Percentiles rank a stretch among this genome's conserved stretches.
phyloP scores from a whole-genome alignment of 2,329 filamentous ascomycete species.

The Cytospora chrysosperma region DNA sequence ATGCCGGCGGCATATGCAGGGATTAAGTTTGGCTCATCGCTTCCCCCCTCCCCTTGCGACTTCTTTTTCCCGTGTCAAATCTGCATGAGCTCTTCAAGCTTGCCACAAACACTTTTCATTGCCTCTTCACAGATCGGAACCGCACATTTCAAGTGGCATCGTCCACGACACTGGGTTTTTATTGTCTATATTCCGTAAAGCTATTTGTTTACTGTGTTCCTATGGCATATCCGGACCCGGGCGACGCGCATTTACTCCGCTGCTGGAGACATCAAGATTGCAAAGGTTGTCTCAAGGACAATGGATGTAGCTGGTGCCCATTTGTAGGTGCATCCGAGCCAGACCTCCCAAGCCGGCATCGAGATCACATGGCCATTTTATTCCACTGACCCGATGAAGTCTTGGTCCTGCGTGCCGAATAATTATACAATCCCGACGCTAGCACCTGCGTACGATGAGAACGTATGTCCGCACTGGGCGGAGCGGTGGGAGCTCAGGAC shows the following conservation, averaged over 20 bases:
- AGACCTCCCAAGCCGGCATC: neutral
- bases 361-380: constrained; percentile 25
- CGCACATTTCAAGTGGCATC: neutral
- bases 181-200: neutral
- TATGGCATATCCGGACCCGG: constrained; percentile 24
- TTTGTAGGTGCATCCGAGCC: constrained; percentile 38
- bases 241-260: constrained; percentile 43
- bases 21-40: neutral
- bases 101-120: neutral
- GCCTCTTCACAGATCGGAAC: too few species aligned
- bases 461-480: constrained; percentile 52
- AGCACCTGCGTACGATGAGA: constrained; percentile 49
- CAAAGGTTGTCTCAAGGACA: constrained; percentile 42
- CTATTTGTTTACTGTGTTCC: neutral
- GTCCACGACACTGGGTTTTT: neutral
- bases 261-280: constrained; percentile 55
- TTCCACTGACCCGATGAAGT: constrained; percentile 35
- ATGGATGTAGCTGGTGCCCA: constrained; percentile 53
- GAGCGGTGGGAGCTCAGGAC: constrained; percentile 46
- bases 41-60: neutral
- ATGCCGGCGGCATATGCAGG: neutral
- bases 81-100: neutral
- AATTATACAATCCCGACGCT: constrained; percentile 44
- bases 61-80: neutral
- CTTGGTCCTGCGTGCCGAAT: constrained; percentile 56